Base-by-base conservation (phyloP, 345 rosid genomes). In the Arabis hirsuta region DNA sequence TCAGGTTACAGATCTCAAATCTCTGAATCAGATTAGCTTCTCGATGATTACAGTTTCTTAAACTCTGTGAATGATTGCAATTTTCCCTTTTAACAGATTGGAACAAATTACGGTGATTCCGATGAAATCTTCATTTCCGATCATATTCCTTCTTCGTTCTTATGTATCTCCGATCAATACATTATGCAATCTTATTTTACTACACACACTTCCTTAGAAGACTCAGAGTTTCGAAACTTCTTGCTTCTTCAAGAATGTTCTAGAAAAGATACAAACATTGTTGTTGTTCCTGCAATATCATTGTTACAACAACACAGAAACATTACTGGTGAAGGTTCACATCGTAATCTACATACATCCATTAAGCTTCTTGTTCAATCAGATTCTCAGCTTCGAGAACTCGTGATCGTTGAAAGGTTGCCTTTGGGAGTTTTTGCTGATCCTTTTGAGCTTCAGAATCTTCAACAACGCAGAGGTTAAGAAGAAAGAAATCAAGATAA, bases 361-460 rank as follows among this genome's bases (percentile, higher is more conserved):
- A 45, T 91, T 54, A 81, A 76, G 77, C 65, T 94, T 72, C 72
- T 73, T 44, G 59, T 65, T 50, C 68, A 68, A 29, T 73, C 74
- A 46, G 62, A 69, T 51, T 62, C 76, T 72, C 55, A 47, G 62
- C 36, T 61, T 54, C 84, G 84, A 62, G 76, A 91, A 80, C 77
- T 81, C 9, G 67, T 88, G 67, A 27, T 91, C 6, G 41, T 87
- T 12, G 93, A 89, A 79, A 81, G 88, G 53, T 89, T 95, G 64
- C 97, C 97, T 12, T 65, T 73, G 43, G 98, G 97, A 56, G 90
- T 89, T 65, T 94, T 88, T 70, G 91, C 96, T 67, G 96, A 94
- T 57, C 96, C 92, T 4, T 95, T 89, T 81, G 97, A 95, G 81
- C 88, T 95, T 45, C 96, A 88, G 74, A 88, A 76, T 80, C 82